Evolutionary conservation across 192 early-diverging fungal species (phyloP).

Genomic region (Haplosporangium gracile): DNA sequence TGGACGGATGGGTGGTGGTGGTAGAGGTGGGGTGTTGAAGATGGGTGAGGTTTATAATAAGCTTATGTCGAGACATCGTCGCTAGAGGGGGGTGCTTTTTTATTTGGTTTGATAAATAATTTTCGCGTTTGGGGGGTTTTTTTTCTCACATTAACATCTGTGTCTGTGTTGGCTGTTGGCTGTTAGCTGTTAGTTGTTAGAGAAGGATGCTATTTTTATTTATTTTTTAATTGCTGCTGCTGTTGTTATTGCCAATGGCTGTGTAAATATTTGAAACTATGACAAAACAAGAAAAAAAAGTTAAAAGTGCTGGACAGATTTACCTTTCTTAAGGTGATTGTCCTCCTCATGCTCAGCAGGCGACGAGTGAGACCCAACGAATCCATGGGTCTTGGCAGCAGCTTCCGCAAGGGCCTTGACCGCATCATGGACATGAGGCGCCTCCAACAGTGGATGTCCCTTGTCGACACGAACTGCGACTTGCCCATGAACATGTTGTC

Average conservation of each 20-base stretch:
- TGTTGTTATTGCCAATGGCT: not conserved
- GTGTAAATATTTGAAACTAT: not conserved
- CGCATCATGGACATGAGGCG: slow-evolving; percentile 40
- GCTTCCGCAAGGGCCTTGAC: slow-evolving; percentile 30
- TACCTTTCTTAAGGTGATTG: slow-evolving; percentile 27
- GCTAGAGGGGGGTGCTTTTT: not conserved
- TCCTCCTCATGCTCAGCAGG: not conserved
- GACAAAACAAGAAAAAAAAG: not conserved
- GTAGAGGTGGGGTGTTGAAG: slow-evolving; percentile 40
- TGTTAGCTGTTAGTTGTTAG: too few species aligned
- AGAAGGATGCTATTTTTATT: not conserved
- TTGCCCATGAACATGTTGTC: slow-evolving; percentile 14
- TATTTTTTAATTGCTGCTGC: not conserved
- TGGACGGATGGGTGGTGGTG: slow-evolving; percentile 37
- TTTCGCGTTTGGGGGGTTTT: not conserved
- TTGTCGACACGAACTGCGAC: slow-evolving; percentile 26
- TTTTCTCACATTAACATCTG: not conserved
- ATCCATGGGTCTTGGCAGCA: slow-evolving; percentile 38
- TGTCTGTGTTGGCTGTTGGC: too few species aligned
- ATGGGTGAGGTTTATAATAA: slow-evolving; percentile 56
- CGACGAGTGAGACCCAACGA: slow-evolving; percentile 2
- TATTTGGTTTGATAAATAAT: too few species aligned
- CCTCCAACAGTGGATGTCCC: slow-evolving; percentile 38
- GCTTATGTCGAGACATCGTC: slow-evolving; percentile 53
- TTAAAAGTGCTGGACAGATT: slow-evolving; percentile 9